phyloP scores from a whole-genome alignment of 2,329 filamentous ascomycete species.

The Coleophoma eucalyptorum region DNA sequence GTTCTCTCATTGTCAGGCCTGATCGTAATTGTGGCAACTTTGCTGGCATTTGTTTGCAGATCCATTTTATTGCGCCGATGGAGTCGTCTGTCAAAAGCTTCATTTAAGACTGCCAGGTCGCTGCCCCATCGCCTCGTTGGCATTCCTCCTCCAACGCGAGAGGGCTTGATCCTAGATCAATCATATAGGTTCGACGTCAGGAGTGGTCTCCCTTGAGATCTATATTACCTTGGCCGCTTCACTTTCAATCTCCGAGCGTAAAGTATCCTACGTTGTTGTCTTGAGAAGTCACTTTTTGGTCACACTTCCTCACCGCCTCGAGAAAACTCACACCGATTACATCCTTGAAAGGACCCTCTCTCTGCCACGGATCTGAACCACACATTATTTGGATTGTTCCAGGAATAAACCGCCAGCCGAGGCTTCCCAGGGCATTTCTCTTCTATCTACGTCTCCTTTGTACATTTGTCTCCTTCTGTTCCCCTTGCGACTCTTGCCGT shows the following conservation, averaged over 20 bases:
- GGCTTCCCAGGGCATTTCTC: background rate
- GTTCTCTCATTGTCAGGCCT: background rate
- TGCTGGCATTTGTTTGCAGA: background rate
- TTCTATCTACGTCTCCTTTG: conserved; percentile 8
- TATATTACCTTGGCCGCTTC: background rate
- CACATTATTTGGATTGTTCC: background rate
- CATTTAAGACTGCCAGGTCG: background rate
- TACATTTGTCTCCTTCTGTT: conserved; percentile 18
- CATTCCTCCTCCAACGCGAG: background rate
- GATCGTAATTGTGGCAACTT: conserved; percentile 1
- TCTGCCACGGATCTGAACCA: background rate
- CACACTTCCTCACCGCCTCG: conserved; percentile 1
- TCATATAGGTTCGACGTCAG: background rate
- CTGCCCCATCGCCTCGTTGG: background rate
- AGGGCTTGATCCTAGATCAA: background rate
- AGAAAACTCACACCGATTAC: background rate
- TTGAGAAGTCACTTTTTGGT: conserved; percentile 1
- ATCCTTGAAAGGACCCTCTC: conserved; percentile 1
- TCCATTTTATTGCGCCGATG: background rate
- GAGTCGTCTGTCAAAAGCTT: background rate
- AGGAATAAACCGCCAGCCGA: conserved; percentile 1
- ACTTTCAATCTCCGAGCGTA: background rate
- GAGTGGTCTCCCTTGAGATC: conserved; percentile 1
- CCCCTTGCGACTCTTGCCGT: conserved; percentile 6
- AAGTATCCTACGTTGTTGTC: background rate